Evolutionary conservation across 2,329 filamentous ascomycete genomes (phyloP).

Genomic region (Myotisia sp.): DNA sequence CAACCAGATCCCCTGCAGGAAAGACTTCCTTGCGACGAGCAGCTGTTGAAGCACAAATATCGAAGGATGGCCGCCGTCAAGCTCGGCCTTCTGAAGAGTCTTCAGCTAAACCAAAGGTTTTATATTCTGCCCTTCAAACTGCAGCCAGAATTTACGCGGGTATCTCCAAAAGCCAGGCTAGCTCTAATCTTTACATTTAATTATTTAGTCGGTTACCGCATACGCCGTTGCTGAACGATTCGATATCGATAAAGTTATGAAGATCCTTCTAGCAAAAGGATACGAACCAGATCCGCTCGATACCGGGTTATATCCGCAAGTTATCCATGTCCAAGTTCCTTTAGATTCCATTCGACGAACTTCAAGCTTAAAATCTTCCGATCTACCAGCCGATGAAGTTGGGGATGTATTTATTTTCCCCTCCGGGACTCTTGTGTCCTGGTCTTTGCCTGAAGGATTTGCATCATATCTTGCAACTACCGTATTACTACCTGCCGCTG

Average conservation of each 20-base stretch:
- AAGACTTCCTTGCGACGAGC: conserved; percentile 72
- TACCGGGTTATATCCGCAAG: conserved; percentile 50
- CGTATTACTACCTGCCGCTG: conserved; percentile 60
- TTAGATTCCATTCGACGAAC: conserved; percentile 33
- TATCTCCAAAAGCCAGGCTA: too few relatives aligned
- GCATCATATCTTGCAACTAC: conserved; percentile 55
- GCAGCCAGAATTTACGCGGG: too few relatives aligned
- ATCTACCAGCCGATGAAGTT: conserved; percentile 33
- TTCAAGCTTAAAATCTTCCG: conserved; percentile 26
- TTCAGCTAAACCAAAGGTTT: conserved; percentile 25
- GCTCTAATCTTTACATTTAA: conserved; percentile 4
- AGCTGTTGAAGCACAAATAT: conserved; percentile 67
- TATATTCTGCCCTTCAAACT: too few relatives aligned
- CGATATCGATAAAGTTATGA: conserved; percentile 43
- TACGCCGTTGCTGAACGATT: conserved; percentile 57
- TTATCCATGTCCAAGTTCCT: conserved; percentile 45
- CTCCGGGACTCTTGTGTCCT: conserved; percentile 83
- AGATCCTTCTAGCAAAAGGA: conserved; percentile 43
- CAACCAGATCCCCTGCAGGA: conserved; percentile 39
- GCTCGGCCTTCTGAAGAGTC: conserved; percentile 26
- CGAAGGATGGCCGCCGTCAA: conserved; percentile 38
- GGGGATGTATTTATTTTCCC: conserved; percentile 94
- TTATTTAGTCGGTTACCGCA: conserved; percentile 41
- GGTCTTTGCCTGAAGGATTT: conserved; percentile 67
- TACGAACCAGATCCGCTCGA: conserved; percentile 49